phyloP scores from a whole-genome alignment of 1,284 basidiomycete genomes.

The Boletus mariae region DNA sequence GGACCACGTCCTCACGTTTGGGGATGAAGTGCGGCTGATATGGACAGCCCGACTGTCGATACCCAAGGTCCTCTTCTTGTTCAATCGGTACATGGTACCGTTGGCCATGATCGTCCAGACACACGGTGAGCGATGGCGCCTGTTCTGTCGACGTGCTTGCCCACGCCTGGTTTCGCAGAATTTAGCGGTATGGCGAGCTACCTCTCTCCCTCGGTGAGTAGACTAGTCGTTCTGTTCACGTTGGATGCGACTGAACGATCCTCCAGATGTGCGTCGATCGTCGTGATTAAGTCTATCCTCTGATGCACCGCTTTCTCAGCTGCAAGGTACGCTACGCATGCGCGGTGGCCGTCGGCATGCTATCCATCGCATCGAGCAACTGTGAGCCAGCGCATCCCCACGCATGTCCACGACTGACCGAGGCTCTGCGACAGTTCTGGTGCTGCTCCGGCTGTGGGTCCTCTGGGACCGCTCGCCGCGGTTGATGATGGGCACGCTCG shows the following conservation, averaged over 20 bases:
- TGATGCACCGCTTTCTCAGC: conserved; percentile 18
- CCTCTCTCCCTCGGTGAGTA: conserved; percentile 20
- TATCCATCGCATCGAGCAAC: conserved; percentile 38
- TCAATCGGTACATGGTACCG: conserved; percentile 47
- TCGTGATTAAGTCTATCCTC: conserved; percentile 1
- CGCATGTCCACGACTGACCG: background rate
- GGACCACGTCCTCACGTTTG: conserved; percentile 45
- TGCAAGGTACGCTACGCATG: conserved; percentile 37
- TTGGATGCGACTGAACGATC: background rate
- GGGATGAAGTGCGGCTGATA: conserved; percentile 43
- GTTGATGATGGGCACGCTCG: conserved; percentile 36
- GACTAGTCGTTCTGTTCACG: background rate
- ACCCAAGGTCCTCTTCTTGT: conserved; percentile 44
- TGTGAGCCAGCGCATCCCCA: conserved; percentile 28
- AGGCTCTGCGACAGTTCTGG: conserved; percentile 24
- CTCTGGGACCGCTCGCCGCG: conserved; percentile 37
- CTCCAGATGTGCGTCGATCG: conserved; percentile 17
- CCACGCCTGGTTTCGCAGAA: conserved; percentile 12
- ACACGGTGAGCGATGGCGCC: conserved; percentile 32
- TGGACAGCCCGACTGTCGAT: conserved; percentile 42
- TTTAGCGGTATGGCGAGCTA: conserved; percentile 21
- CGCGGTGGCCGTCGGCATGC: conserved; percentile 32
- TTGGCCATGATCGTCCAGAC: conserved; percentile 35
- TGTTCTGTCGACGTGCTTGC: background rate
- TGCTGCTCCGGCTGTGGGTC: conserved; percentile 43